Base-by-base conservation (phyloP, 257 asterid genomes). In the Cinchona pubescens region DNA sequence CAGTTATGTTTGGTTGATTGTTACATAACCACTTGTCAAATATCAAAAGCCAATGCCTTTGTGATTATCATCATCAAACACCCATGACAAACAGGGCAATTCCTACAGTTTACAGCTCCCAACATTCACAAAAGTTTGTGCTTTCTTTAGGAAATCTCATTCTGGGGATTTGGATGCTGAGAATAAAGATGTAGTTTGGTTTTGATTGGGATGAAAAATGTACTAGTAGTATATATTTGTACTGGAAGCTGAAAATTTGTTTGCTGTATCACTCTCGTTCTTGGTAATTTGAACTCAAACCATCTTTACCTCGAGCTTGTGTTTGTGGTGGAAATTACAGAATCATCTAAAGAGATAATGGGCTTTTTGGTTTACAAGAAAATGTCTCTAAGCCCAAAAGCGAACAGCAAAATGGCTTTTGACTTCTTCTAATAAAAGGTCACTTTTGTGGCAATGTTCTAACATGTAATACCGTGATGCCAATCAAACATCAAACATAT, bases 31-130 rank as follows among this genome's bases (percentile, higher is more conserved):
- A 40, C 8, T 4, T 10, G 45, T 40, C 45, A 5, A 40, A 40
- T 40, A 40, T 40, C 45, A 38, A 95, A 82, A 58, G 97, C 98
- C 85, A 85, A 4, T 69, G 98, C 98, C 87, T 78, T 87, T 53
- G n/a, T n/a, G n/a, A n/a, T 86, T 84, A 49, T 86, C 97, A 60
- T 88, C 94, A 64, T 88, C 94, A 64, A 89, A 72, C n/a, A 1
- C 96, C 91, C 97, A 91, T 85, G 25, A 92, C 35, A 8, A 95
- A 67, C 16, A 87, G 43, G 1, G 88, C 89, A 3, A 90, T 43
- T 29, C 96, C 97, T 34, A 88, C 76, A 3, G 90, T 77, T n/a
- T 48, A 81, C 71, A 18, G 87, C 89, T 30, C 90, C 97, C n/a
- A 85, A 0, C 13, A 88, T 51, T n/a, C 84, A 82, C 79, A 58